Conservation (phyloP, 2,329 filamentous ascomycete species). For the Mollisia scopiformis region DNA sequence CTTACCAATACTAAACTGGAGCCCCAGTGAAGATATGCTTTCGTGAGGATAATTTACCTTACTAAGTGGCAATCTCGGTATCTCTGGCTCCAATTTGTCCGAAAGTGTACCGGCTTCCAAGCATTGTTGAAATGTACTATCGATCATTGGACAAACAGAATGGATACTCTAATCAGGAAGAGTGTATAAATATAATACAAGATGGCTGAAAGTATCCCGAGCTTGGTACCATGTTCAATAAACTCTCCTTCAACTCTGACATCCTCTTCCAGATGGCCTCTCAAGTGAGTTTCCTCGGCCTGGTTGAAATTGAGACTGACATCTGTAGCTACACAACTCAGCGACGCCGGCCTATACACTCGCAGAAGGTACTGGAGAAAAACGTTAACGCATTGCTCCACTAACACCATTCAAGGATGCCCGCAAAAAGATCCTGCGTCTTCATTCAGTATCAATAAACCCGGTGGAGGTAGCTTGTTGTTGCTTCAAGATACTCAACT, state of each 20-base stretch:
- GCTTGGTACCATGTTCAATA: neutral
- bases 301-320: neutral
- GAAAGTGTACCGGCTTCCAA: neutral
- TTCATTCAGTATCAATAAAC: conserved; percentile 17
- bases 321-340: conserved; percentile 5
- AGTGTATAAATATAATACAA: neutral
- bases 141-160: no score
- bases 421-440: conserved; percentile 18
- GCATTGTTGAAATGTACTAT: no score
- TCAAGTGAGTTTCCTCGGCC: conserved; percentile 4
- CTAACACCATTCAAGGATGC: neutral
- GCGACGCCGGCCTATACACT: conserved; percentile 32
- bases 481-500: conserved; percentile 67
- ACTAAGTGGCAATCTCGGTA: neutral
- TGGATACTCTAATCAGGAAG: neutral
- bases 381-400: no score
- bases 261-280: conserved; percentile 11
- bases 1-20: neutral
- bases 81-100: neutral
- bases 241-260: neutral
- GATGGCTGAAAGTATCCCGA: neutral
- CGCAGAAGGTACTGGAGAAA: conserved; percentile 27
- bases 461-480: conserved; percentile 48
- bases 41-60: no score
- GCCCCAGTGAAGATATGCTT: no score